A percentile compares a stretch with the other conserved stretches of the same genome.
Conservation (phyloP, 805 yeast species). For the Yamadazyma philogaea region DNA sequence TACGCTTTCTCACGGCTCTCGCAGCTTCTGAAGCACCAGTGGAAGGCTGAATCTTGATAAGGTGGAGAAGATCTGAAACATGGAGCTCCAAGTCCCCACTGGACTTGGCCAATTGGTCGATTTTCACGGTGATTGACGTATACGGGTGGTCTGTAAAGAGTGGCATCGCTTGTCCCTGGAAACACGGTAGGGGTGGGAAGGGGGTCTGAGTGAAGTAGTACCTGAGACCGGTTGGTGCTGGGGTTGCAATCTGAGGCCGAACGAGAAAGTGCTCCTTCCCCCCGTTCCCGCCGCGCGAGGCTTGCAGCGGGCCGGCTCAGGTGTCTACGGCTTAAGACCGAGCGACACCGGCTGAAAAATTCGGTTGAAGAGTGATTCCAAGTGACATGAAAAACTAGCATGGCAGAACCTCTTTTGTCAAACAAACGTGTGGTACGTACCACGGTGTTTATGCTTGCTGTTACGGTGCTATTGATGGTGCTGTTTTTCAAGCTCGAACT, state of each 20-base stretch:
- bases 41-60: conserved; percentile 37
- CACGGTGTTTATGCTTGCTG: conserved; percentile 2
- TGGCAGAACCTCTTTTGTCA: conserved; percentile 1
- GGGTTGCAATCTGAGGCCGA: no score
- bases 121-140: conserved; percentile 65
- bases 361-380: neutral
- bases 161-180: conserved; percentile 18
- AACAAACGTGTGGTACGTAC: conserved; percentile 4
- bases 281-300: no score
- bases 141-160: conserved; percentile 52
- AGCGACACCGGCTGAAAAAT: neutral
- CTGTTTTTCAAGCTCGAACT: conserved; percentile 3
- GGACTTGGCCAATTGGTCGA: conserved; percentile 50
- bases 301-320: no score
- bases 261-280: no score
- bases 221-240: no score
- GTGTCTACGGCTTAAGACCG: neutral
- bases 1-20: conserved; percentile 79
- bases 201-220: neutral
- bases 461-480: conserved; percentile 4
- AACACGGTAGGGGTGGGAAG: neutral
- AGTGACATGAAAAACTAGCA: neutral
- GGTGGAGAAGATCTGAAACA: conserved; percentile 56
- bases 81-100: conserved; percentile 44
- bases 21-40: conserved; percentile 71